Conservation (phyloP, 2,329 filamentous ascomycete genomes). For the Bisporella sp. region DNA sequence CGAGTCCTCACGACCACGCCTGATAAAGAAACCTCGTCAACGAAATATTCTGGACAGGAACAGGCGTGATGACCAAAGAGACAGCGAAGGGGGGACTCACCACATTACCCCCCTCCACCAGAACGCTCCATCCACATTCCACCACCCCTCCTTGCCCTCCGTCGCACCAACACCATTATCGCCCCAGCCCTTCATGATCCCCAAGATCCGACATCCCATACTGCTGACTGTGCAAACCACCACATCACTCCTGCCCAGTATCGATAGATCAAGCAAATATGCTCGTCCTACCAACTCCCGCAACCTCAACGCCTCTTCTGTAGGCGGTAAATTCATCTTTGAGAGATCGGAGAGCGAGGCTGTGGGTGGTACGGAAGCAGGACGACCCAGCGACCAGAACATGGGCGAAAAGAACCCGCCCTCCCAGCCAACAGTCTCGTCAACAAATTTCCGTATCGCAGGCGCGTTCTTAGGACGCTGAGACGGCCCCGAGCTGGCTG, state of each 20-base stretch:
- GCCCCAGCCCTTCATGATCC: conserved; percentile 85
- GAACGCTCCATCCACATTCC: conserved; percentile 70
- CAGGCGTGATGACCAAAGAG: too few relatives aligned
- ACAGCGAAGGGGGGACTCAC: too few relatives aligned
- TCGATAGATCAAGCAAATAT: conserved; percentile 73
- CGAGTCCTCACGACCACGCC: too few relatives aligned
- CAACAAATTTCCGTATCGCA: conserved; percentile 55
- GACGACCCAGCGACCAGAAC: conserved; percentile 65
- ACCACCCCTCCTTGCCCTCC: conserved; percentile 48
- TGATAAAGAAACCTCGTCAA: too few relatives aligned
- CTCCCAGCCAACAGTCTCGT: conserved; percentile 78
- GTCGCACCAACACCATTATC: conserved; percentile 41
- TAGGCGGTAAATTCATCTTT: conserved; percentile 28
- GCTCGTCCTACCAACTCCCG: conserved; percentile 71
- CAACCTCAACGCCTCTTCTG: conserved; percentile 50
- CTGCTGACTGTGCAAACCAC: conserved; percentile 73
- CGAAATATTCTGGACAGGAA: too few relatives aligned
- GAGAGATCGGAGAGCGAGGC: conserved; percentile 25
- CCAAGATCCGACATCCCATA: conserved; percentile 65
- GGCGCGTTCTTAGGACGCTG: conserved; percentile 22
- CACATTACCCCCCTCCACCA: conserved; percentile 39
- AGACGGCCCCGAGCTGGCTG: conserved; percentile 42
- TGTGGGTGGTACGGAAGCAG: conserved; percentile 16
- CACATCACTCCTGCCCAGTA: conserved; percentile 62
- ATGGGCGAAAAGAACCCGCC: conserved; percentile 78